These are phyloP conservation scores for Sergeia podlipaevii DNA, from an alignment of 208 protist genomes.

Conservation along the genomic window DNA sequence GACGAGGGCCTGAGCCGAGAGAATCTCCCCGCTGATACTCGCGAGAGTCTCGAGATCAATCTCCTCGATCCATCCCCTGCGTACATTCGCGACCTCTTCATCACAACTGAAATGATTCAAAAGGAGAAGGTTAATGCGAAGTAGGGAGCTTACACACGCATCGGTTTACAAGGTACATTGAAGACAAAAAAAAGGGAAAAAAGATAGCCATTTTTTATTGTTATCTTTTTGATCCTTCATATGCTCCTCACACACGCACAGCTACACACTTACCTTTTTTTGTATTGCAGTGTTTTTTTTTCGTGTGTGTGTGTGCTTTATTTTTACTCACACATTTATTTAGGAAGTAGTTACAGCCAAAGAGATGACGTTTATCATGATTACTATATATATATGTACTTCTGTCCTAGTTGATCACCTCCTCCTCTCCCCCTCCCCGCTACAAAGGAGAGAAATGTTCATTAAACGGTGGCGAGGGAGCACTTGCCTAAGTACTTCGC, in stretches of 20 bases:
- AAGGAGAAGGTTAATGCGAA: conserved; percentile 5
- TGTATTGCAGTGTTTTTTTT: background rate
- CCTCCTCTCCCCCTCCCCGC: no score
- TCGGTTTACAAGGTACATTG: background rate
- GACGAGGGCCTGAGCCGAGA: conserved; percentile 28
- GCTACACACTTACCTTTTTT: conserved; percentile 9
- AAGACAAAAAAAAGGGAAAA: conserved; percentile 5
- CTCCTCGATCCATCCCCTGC: conserved; percentile 1
- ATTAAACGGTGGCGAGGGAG: no score
- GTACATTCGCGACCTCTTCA: conserved; percentile 3
- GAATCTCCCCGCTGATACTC: conserved; percentile 9
- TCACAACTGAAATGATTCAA: background rate
- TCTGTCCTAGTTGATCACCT: no score
- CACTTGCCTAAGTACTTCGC: no score
- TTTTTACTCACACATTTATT: background rate
- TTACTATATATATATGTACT: no score
- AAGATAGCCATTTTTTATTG: background rate
- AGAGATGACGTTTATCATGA: no score
- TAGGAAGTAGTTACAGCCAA: no score
- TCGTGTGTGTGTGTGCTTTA: background rate
- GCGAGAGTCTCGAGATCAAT: conserved; percentile 3
- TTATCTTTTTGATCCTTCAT: background rate
- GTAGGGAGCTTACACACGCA: background rate
- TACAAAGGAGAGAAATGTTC: no score
- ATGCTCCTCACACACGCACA: no score